A percentile compares a stretch with the other conserved stretches of the same genome.
phyloP scores from a whole-genome alignment of 441 rosid species.

The Gossypium aridum region DNA sequence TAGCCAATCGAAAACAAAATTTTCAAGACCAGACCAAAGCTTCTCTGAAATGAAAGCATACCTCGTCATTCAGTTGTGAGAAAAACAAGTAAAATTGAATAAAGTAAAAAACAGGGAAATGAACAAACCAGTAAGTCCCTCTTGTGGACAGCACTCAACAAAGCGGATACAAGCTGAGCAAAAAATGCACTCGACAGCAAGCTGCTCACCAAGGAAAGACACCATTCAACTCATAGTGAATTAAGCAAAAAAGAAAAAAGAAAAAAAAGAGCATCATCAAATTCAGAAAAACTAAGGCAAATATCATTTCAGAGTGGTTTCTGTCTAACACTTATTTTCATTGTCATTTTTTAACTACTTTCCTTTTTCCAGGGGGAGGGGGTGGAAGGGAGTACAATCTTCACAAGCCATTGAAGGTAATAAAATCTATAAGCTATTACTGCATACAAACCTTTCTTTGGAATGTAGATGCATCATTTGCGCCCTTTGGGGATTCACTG shows the following conservation, averaged over 20 bases:
- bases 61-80: constrained; percentile 15
- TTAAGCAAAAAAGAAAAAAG: background rate
- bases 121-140: constrained; percentile 91
- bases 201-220: constrained; percentile 43
- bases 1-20: constrained; percentile 97
- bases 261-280: background rate
- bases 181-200: constrained; percentile 99
- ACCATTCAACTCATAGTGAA: constrained; percentile 15
- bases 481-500: constrained; percentile 99
- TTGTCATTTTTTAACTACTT: background rate
- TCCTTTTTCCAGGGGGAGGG: background rate
- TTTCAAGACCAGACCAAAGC: constrained; percentile 99
- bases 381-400: background rate
- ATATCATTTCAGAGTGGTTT: background rate
- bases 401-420: background rate
- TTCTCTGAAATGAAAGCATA: constrained; percentile 60
- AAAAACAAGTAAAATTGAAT: constrained; percentile 13
- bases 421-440: background rate
- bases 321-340: background rate
- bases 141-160: constrained; percentile 98
- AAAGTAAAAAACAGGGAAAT: constrained; percentile 13
- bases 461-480: constrained; percentile 95
- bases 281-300: background rate
- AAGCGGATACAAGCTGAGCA: constrained; percentile 99
- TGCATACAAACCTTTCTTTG: constrained; percentile 78